A percentile compares a stretch with the other conserved stretches of the same genome.
These are phyloP conservation scores for Penicillium sp. DNA, from an alignment of 2,329 filamentous ascomycete genomes.

Conservation along the genomic window DNA sequence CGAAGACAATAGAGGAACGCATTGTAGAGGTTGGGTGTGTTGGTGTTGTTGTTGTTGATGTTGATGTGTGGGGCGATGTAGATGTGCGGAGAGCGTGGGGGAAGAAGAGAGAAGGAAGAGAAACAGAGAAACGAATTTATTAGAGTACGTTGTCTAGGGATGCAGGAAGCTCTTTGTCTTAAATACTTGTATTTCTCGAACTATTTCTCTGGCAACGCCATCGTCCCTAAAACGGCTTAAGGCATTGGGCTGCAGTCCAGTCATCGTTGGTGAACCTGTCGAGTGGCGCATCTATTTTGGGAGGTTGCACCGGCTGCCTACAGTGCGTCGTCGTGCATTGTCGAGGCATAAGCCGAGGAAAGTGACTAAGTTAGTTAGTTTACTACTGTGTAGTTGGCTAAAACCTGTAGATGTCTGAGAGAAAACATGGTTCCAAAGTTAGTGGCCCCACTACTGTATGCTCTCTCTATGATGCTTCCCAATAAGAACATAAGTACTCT, in stretches of 20 bases:
- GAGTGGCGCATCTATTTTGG: constrained; percentile 16
- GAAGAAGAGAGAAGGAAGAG: constrained; percentile 2
- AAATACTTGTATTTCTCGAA: background rate
- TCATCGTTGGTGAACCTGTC: constrained; percentile 19
- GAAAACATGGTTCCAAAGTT: background rate
- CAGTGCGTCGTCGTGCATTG: constrained; percentile 5
- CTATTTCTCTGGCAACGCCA: constrained; percentile 1
- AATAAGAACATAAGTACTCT: background rate
- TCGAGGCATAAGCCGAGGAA: constrained; percentile 9
- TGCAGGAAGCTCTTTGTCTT: constrained; percentile 1
- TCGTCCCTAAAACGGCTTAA: background rate
- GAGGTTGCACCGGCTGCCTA: constrained; percentile 15
- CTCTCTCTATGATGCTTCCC: background rate
- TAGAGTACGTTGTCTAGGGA: constrained; percentile 10
- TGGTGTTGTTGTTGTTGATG: constrained; percentile 9
- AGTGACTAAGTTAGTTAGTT: no score
- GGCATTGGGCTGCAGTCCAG: constrained; percentile 9
- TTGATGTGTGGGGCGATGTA: background rate
- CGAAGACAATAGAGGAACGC: constrained; percentile 44
- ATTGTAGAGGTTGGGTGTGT: constrained; percentile 34
- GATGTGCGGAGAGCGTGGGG: constrained; percentile 2
- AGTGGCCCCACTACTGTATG: background rate
- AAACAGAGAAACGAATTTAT: background rate
- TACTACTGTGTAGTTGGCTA: no score
- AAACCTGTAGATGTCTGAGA: background rate